Base-by-base conservation (phyloP, 768 basidiomycete species). In the Serendipita sp. region DNA sequence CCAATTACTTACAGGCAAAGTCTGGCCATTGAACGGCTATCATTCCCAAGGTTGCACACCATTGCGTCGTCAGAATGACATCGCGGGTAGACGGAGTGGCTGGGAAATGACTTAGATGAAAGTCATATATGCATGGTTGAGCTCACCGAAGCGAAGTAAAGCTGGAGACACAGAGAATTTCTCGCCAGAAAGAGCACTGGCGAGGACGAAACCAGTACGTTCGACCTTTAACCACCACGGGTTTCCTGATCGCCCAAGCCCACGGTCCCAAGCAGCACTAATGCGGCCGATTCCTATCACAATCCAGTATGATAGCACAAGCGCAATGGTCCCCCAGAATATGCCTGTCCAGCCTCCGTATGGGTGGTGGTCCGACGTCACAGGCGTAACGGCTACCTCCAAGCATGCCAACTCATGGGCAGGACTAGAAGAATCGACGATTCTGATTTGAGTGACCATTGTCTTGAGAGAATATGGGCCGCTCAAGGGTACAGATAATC, bases 11-110 rank as follows among this genome's bases (percentile, higher is more conserved):
- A 93, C 93, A 98, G 66, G 87, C 80, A 73, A 94, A 97, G 15
- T 79, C 77, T 0, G 96, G 95, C 95, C 95, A 99, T 71, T 90
- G 81, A 23, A 98, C 91, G 37, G 95, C 91, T 63, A 98, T 84
- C 88, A 96, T 94, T 36, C 84, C 84, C 13, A 99, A 77, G 36
- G 86, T 81, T 6, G 90, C 81, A 72, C 87, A 90, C 87, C 89
- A 97, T 68, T 96, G 93, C 0, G 93, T 88, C 70, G 94, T 91
- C 73, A 91, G 88, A 60, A 97, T 81, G 62, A 99, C 80, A 73
- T 99, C 96, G 63, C 93, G 79, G 75, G 94, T 75, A 3, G 91
- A 91, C 1, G 96, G 95, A 0, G 96, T 95, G 68, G 87, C 92
- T 93, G 66, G 2, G 65, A 33, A 18, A 44, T 15, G 23, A 64